Evolutionary conservation across 768 basidiomycete genomes (phyloP), one percentile per base, ranked within the genome.

Genomic region (Hygrocybe coccinea): DNA sequence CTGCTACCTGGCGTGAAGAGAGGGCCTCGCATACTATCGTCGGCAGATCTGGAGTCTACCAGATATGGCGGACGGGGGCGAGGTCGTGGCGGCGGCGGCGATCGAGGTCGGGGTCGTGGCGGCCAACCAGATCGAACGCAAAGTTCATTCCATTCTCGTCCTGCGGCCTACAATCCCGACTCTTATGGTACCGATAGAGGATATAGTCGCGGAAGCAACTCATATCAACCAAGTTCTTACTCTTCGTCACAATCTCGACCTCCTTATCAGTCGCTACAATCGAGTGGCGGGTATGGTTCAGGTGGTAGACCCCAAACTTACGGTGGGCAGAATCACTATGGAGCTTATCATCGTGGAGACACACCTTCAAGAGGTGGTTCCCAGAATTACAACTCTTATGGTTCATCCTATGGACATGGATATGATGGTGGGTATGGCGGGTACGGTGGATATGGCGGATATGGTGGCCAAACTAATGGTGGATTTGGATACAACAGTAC

Each of bases 1-100:
- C 72, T 98, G 24, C 76, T 99, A 1, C 86, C 86, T 7, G 91
- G 90, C 1, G 83, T 81, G 25, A 81, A 72, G 60, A 79, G 78
- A 55, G 76, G 82, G 1, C 71, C 78, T 9, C 80, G 84, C 9
- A 70, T 84, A 1, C 76, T 99, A 37, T 82, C 79, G 10, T 68
- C 83, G 2, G 73, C 75, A 25, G 97, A 99, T 66, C 72, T 88
- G 51, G 91, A 93, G 60, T 71, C 73, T 22, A 80, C 84, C 1
- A 79, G 88, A 43, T 71, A 75, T 41, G 81, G 86, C 19, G 81
- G 76, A 41, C 68, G 73, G 0, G 71, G 75, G 33, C 74, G 80
- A 56, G 78, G 78, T 39, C 76, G 83, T 36, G 80, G 81, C 7
- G 68, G 75, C 17, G 80, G 81, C 7, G 64, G 68, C 56, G 76